phyloP scores from a whole-genome alignment of 73 alveolate species.

The Tetrahymena elliotti region DNA sequence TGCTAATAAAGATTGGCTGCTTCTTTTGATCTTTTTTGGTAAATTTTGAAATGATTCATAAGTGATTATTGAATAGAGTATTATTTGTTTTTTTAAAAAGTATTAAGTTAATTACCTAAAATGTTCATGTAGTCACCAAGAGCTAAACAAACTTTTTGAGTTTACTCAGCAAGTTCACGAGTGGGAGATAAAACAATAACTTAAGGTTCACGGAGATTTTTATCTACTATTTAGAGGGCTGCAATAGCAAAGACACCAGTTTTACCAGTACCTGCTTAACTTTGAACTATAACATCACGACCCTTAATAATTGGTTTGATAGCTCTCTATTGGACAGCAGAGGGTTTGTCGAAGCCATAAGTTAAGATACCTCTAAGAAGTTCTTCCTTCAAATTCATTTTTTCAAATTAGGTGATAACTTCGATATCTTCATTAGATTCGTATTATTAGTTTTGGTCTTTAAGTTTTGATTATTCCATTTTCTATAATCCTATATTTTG shows the following conservation, averaged over 20 bases:
- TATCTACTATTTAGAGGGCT: slow-evolving; percentile 78
- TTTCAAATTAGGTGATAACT: slow-evolving; percentile 82
- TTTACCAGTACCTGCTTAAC: slow-evolving; percentile 95
- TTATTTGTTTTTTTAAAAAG: background rate
- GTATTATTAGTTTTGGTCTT: background rate
- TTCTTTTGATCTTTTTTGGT: too few relatives aligned
- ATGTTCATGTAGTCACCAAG: slow-evolving; percentile 93
- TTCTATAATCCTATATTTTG: background rate
- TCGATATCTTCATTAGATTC: slow-evolving; percentile 75
- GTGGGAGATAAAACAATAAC: slow-evolving; percentile 81
- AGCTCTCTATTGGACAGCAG: slow-evolving; percentile 95
- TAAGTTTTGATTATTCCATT: background rate
- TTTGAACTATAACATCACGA: slow-evolving; percentile 80
- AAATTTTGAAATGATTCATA: slow-evolving; percentile 39
- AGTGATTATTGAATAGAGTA: slow-evolving; percentile 32
- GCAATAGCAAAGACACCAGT: slow-evolving; percentile 96
- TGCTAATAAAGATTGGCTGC: too few relatives aligned
- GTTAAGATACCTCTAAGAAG: slow-evolving; percentile 93
- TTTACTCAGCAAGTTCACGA: slow-evolving; percentile 89
- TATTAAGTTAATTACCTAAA: slow-evolving; percentile 16
- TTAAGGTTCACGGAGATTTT: slow-evolving; percentile 69
- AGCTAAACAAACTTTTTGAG: slow-evolving; percentile 74
- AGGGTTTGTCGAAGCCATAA: slow-evolving; percentile 97
- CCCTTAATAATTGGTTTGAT: slow-evolving; percentile 83
- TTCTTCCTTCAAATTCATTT: slow-evolving; percentile 85